Conservation (phyloP, 1,139 yeast species). For the Kluyveromyces marxianus region DNA sequence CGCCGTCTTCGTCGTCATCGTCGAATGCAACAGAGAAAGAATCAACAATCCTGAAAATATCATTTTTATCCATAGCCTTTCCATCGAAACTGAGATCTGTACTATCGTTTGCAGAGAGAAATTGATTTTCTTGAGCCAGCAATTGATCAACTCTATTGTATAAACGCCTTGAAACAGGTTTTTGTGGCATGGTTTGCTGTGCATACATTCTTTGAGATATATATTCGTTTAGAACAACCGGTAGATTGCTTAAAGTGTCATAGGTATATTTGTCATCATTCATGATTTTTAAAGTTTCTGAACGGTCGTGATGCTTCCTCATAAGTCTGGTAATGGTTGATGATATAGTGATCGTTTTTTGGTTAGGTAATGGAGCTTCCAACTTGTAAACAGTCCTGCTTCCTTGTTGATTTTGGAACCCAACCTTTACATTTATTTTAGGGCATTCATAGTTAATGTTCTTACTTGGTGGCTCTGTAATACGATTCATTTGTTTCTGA, state of each 20-base stretch:
- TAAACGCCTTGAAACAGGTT: background rate
- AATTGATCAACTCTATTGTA: conserved; percentile 7
- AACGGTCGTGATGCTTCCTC: background rate
- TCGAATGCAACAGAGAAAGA: conserved; percentile 29
- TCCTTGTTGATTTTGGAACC: background rate
- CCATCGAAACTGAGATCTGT: conserved; percentile 38
- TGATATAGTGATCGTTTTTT: background rate
- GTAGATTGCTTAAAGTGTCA: conserved; percentile 6
- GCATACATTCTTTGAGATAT: conserved; percentile 1
- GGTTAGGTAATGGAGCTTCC: background rate
- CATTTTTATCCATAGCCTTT: conserved; percentile 36
- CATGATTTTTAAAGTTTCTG: conserved; percentile 6
- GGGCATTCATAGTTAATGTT: conserved; percentile 2
- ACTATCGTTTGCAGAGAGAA: conserved; percentile 19
- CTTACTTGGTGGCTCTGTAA: background rate
- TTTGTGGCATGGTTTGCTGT: conserved; percentile 1
- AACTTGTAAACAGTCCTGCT: conserved; percentile 1
- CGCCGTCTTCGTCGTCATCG: conserved; percentile 19
- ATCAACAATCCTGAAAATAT: conserved; percentile 34
- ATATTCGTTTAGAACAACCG: conserved; percentile 3
- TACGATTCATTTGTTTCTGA: background rate
- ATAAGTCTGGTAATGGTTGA: background rate
- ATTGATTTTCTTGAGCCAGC: conserved; percentile 7
- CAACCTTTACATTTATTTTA: conserved; percentile 1
- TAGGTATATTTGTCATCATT: conserved; percentile 5